Evolutionary conservation across 148 eudicot species (phyloP), one percentile per base, ranked within the genome.

Genomic region (Talinum fruticosum): DNA sequence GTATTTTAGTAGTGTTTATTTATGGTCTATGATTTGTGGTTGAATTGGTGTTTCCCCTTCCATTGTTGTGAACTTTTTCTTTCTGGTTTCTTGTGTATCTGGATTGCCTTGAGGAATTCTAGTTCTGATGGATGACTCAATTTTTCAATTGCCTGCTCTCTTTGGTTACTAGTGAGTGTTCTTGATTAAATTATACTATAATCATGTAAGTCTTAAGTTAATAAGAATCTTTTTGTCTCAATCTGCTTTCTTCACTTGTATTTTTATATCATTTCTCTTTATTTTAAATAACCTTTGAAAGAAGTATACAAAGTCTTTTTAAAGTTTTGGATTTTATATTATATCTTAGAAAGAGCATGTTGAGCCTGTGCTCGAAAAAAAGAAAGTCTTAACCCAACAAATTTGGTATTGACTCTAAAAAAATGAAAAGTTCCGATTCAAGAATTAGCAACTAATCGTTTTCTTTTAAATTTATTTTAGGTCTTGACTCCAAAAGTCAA

Each of bases 61-160:
- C 23, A 10, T 34, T n/a, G 65, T 13, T 73, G 70, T 67, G 51
- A 61, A 71, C 69, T 33, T 37, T 23, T 77, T 29, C 0, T 64
- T 24, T 62, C 36, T 78, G 78, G 79, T 78, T 73, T 77, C 71
- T 33, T 33, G 13, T 82, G 75, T 67, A 77, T 53, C 84, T 59
- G 53, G 71, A 54, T 68, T 75, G 57, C 32, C 59, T 24, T 54
- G 76, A 34, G 33, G 59, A 49, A 73, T 1, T 38, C 75, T 77
- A 38, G 66, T 82, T 78, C 64, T 78, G 84, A 75, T 74, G 79
- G 65, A 78, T 78, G 61, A 64, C 72, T 66, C 57, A n/a, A 61
- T 59, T 59, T 76, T 66, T 53, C 61, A n/a, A 37, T 28, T n/a
- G n/a, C 16, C 57, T 51, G 57, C n/a, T 51, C n/a, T 51, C 57